Base-by-base conservation (phyloP, 768 basidiomycete genomes). In the Cystobasidium onofrii region DNA sequence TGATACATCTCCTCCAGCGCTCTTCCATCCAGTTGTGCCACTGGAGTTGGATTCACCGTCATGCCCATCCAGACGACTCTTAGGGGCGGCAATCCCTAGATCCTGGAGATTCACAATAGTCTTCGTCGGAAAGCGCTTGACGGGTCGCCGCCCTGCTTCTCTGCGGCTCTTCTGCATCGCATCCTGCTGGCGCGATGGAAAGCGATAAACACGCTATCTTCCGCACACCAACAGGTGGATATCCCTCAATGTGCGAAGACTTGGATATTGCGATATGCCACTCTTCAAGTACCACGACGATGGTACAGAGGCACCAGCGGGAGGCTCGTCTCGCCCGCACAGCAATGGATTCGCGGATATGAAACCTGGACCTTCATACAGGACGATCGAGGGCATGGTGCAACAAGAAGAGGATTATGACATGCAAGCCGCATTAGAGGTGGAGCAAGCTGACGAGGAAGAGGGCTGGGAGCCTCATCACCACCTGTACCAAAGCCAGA, bases 381-480 rank as follows among this genome's bases (percentile, higher is more conserved):
- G 2, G 25, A 12, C 31, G 25, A 34, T 27, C 25, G 27, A 34
- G 4, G 23, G n/a, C n/a, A 60, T 64, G 63, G 33, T 63, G 61
- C 23, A 6, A n/a, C n/a, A 39, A 63, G 23, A 29, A 12, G 33
- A 31, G 10, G 63, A 64, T 23, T 64, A 64, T 29, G 63, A 64
- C 25, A 15, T 64, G 31, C 63, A 64, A 39, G 63, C 63, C 9
- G 63, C 63, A 6, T 29, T 64, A 23, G 63, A 64, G 3, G 29
- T 64, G 9, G 63, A 64, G 39, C 27, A 39, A 39, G 63, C 63
- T 6, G 63, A 64, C 12, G 6, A 36, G 39, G 63, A 44, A 64
- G 43, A 39, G 3, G 63, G 29, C 18, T 44, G 31, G 27, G 31
- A 64, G 15, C 39, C 25, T 39, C 63, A 39, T 15, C 17, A 39